Conservation (phyloP, 495 filamentous ascomycete species). For the Tuber magnatum region DNA sequence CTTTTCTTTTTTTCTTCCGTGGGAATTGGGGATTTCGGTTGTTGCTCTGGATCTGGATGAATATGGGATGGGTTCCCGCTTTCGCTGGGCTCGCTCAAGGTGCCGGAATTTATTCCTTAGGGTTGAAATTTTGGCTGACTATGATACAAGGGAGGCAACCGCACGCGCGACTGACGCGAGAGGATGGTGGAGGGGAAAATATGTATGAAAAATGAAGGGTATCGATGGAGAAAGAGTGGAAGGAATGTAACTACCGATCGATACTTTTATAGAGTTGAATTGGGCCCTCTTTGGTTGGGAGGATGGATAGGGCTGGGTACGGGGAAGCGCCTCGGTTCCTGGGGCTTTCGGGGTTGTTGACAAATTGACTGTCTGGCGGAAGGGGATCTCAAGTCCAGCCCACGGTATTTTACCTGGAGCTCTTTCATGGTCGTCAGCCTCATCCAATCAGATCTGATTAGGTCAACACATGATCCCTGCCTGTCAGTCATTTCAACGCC, state of each 20-base stretch:
- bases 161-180: conserved; percentile 33
- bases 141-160: conserved; percentile 30
- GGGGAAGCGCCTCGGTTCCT: not conserved
- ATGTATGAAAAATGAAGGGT: conserved; percentile 29
- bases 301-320: not conserved
- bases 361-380: not conserved
- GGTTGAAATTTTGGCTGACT: conserved; percentile 22
- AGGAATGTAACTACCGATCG: conserved; percentile 20
- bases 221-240: conserved; percentile 20
- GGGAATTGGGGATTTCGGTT: conserved; percentile 15
- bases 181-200: conserved; percentile 19
- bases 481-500: not conserved
- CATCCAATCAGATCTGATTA: not conserved
- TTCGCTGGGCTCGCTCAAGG: not conserved
- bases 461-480: not conserved
- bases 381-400: not conserved
- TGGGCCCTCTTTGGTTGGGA: not conserved
- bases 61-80: conserved; percentile 18
- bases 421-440: not conserved
- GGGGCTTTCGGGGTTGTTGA: conserved; percentile 4
- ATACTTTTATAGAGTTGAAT: conserved; percentile 27
- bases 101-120: conserved; percentile 9
- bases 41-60: conserved; percentile 13
- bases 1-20: not conserved
- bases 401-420: not conserved